Base-by-base conservation (phyloP, 345 rosid species). In the Xanthoceras sorbifolium region DNA sequence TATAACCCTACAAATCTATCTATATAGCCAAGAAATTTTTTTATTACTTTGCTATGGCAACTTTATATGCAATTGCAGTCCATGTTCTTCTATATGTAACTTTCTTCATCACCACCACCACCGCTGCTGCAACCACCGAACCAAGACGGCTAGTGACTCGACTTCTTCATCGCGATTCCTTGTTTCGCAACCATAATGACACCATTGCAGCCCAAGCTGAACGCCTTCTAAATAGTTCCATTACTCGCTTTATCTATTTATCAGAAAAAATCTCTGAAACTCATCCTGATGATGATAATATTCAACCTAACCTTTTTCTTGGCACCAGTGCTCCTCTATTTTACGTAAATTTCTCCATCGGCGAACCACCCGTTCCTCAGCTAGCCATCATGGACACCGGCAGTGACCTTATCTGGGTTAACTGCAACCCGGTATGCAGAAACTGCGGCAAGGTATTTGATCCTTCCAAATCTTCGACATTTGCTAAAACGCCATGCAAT, bases 301-400 rank as follows among this genome's bases (percentile, higher is more conserved):
- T 77, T 46, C 69, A 52, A 11, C 68, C 78, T 42, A 15, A 31
- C 23, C 75, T 83, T 14, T 70, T 20, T 18, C 75, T 65, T 9
- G 25, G 12, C 4, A 26, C 4, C 23, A 6, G n/a, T 1, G 4
- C 6, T 12, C 0, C 48, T 4, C 26, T 73, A 23, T 80, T 87
- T 71, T 73, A 75, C 0, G 79, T 82, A 1, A 80, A 73, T 48
- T 82, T 85, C 74, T 80, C 77, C 18, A 32, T 87, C 8, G 88
- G 90, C 14, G 34, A 77, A 23, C 90, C 86, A 22, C 85, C 86
- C 26, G 6, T 80, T 26, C 83, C 79, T 18, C 85, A 87, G 62
- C 71, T 74, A 0, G 79, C 79, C 0, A 20, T 84, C 20, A 76
- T 87, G 82, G 90, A 87, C 67, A 82, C 88, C 0, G 90, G 84